These are phyloP conservation scores for Tetradesmus obliquus DNA, from an alignment of 139 green algal species.

Conservation along the genomic window DNA sequence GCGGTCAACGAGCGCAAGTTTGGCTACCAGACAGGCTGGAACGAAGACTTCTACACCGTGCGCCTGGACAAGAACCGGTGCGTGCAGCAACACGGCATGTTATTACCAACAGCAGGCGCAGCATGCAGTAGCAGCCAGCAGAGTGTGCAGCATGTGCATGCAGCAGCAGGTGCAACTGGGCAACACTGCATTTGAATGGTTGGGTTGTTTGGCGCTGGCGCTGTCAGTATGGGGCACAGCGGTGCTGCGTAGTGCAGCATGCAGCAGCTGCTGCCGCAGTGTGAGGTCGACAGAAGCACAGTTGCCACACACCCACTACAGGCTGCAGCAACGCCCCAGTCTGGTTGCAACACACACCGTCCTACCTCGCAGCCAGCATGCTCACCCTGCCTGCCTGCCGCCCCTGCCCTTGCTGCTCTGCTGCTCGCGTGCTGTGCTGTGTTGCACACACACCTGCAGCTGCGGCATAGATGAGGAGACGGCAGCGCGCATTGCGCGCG, in stretches of 20 bases:
- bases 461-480: slow-evolving; percentile 78
- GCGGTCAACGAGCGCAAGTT: slow-evolving; percentile 87
- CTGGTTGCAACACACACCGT: not conserved
- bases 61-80: slow-evolving; percentile 55
- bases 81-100: not conserved
- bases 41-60: slow-evolving; percentile 89
- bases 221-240: too few species aligned
- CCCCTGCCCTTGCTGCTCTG: not conserved
- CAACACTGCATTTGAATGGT: too few species aligned
- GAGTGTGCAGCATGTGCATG: not conserved
- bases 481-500: slow-evolving; percentile 80
- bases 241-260: not conserved
- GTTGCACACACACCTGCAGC: slow-evolving; percentile 44
- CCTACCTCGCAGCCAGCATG: too few species aligned
- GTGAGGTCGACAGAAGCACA: too few species aligned
- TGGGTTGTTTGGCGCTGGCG: too few species aligned
- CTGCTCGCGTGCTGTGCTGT: not conserved
- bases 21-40: slow-evolving; percentile 79
- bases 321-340: too few species aligned
- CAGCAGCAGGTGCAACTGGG: not conserved
- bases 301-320: too few species aligned
- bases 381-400: not conserved
- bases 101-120: not conserved
- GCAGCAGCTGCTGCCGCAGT: not conserved
- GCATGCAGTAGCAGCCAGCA: not conserved